phyloP scores from a whole-genome alignment of 768 basidiomycete genomes.

The Amyloporia xantha region DNA sequence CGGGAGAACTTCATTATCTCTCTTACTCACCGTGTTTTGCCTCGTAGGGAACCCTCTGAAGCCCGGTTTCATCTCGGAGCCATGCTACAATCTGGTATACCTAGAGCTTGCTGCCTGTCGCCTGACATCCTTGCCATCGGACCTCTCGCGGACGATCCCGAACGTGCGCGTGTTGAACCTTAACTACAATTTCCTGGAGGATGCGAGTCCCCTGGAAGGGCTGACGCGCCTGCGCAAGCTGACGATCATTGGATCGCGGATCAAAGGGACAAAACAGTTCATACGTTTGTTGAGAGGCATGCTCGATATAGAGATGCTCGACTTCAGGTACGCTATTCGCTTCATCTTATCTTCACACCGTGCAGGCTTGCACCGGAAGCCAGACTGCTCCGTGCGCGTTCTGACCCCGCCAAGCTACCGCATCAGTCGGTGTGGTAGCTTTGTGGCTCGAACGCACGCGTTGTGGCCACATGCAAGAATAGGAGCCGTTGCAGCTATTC shows the following conservation, averaged over 20 bases:
- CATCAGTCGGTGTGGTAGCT: no score
- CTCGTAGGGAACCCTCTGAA: conserved; percentile 66
- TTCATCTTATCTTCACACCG: no score
- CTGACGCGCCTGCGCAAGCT: conserved; percentile 75
- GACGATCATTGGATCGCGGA: conserved; percentile 76
- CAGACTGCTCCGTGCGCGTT: no score
- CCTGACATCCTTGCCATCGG: conserved; percentile 64
- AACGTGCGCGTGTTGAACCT: conserved; percentile 90
- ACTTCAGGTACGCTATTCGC: conserved; percentile 61
- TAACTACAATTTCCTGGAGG: conserved; percentile 94
- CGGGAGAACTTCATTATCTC: background rate
- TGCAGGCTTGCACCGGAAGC: no score
- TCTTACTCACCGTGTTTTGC: conserved; percentile 8
- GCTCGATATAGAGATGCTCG: conserved; percentile 80
- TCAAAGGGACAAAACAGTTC: conserved; percentile 69
- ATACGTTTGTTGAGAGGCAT: conserved; percentile 66
- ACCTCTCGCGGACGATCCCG: conserved; percentile 60
- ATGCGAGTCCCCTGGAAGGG: conserved; percentile 58
- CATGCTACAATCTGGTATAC: conserved; percentile 87
- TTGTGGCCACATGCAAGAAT: no score
- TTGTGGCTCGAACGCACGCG: no score
- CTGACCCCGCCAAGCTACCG: no score
- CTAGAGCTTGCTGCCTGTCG: conserved; percentile 88
- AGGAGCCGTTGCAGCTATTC: no score
- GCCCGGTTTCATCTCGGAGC: conserved; percentile 52